Conservation (phyloP, 2,329 filamentous ascomycete genomes). For the Penicillium polonicum region DNA sequence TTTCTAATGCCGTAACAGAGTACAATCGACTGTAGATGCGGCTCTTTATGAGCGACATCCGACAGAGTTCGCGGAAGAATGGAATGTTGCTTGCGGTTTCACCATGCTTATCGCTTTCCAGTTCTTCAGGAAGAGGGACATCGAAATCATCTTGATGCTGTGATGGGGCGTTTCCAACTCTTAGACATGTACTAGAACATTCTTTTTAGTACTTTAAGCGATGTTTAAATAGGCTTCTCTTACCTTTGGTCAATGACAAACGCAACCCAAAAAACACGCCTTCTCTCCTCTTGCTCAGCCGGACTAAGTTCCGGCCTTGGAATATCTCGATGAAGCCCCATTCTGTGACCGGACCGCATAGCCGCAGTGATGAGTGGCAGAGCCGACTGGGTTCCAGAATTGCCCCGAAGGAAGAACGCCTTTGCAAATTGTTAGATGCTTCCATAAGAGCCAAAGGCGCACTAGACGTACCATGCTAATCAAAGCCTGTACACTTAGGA, state of each 20-base stretch:
- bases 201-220: neutral
- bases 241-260: slow-evolving; percentile 69
- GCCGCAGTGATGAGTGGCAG: slow-evolving; percentile 86
- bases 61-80: slow-evolving; percentile 88
- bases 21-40: slow-evolving; percentile 88
- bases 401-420: slow-evolving; percentile 87
- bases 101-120: slow-evolving; percentile 84
- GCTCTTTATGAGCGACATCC: slow-evolving; percentile 83
- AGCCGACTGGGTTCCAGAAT: slow-evolving; percentile 86
- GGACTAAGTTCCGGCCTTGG: slow-evolving; percentile 84
- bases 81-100: slow-evolving; percentile 83
- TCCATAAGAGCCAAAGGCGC: neutral
- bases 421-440: slow-evolving; percentile 6
- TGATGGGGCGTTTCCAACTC: slow-evolving; percentile 64
- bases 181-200: slow-evolving; percentile 57
- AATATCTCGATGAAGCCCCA: slow-evolving; percentile 87
- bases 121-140: slow-evolving; percentile 82
- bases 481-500: slow-evolving; percentile 87
- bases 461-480: slow-evolving; percentile 67
- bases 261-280: slow-evolving; percentile 71
- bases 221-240: slow-evolving; percentile 12
- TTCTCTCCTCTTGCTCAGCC: slow-evolving; percentile 84
- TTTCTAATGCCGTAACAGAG: slow-evolving; percentile 80
- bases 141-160: slow-evolving; percentile 82
- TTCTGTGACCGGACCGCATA: slow-evolving; percentile 82